Base-by-base conservation (phyloP, 495 filamentous ascomycete species). In the Pseudomonodictys pantanalensis region DNA sequence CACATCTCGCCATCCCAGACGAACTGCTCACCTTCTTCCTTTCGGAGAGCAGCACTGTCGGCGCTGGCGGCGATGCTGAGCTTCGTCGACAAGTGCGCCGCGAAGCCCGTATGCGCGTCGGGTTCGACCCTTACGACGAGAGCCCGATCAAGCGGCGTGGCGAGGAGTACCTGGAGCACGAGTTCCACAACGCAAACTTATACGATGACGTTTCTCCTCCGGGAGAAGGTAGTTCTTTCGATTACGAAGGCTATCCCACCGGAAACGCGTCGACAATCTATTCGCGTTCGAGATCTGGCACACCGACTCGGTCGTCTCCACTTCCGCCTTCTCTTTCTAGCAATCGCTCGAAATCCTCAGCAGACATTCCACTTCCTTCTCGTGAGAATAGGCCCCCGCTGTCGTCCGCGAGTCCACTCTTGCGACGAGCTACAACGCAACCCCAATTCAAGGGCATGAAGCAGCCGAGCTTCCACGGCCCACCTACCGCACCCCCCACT, bases 21-120 rank as follows among this genome's bases (percentile, higher is more conserved):
- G 90, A 99, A 70, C 81, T 96, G 7, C 78, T 97, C 15, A 91
- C 86, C 55, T 96, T 97, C 77, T 99, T 97, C 78, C 81, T 99
- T 32, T 84, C 89, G 60, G 91, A 96, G 68, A 87, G 84, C 42
- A 79, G 81, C 23, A 82, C 83, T 4, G 89, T 87, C 4, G 90
- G 84, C 58, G 84, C 88, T 18, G 89, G 87, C 0, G 78, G 83
- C 28, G 82, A 88, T 56, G 82, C 83, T 8, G 84, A 92, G 48
- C 81, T 83, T 15, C 87, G 89, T 26, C 84, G 83, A 59, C 79
- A 79, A 8, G 76, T 89, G n/a, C 78, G 91, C 45, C 77, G 80
- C 9, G 86, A 92, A 62, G 88, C 92, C 23, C 78, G 86, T 41
- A 74, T 80, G 57, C 79, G 84, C 30, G 87, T 97, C n/a, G 92